Evolutionary conservation across 176 grass and related monocot genomes (phyloP).

Genomic region (Hordeum marinum): DNA sequence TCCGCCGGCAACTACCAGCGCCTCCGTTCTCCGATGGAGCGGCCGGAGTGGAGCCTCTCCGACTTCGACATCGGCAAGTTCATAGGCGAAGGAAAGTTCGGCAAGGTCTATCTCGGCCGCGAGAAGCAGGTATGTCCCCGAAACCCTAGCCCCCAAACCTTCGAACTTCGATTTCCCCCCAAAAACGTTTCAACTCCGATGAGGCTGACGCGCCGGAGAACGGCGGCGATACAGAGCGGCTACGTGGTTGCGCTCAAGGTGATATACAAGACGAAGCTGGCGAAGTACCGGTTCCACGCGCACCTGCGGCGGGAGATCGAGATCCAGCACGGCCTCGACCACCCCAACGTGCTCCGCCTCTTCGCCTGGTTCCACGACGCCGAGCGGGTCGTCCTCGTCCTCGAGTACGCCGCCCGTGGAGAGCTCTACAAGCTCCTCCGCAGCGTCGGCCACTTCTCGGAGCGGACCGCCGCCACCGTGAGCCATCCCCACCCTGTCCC

Average conservation of each 20-base stretch:
- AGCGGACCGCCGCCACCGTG: constrained; percentile 68
- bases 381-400: constrained; percentile 65
- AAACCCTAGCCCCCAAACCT: neutral
- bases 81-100: constrained; percentile 89
- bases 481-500: neutral
- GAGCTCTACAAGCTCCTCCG: constrained; percentile 82
- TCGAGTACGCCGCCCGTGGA: constrained; percentile 69
- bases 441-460: constrained; percentile 50
- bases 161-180: neutral
- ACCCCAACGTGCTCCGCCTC: constrained; percentile 94
- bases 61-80: constrained; percentile 79
- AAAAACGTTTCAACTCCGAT: neutral
- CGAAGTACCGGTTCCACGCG: constrained; percentile 73
- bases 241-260: constrained; percentile 86
- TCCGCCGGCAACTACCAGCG: neutral
- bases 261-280: constrained; percentile 76
- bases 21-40: constrained; percentile 7
- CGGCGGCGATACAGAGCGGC: constrained; percentile 48
- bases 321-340: constrained; percentile 75
- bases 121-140: constrained; percentile 55
- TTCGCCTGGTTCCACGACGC: constrained; percentile 90
- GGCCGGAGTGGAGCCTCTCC: constrained; percentile 52
- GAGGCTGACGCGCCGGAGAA: neutral
- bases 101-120: constrained; percentile 85
- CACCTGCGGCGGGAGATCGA: constrained; percentile 77